Conservation (phyloP, 306 rosid genomes). For the Pachyrhizus erosus region DNA sequence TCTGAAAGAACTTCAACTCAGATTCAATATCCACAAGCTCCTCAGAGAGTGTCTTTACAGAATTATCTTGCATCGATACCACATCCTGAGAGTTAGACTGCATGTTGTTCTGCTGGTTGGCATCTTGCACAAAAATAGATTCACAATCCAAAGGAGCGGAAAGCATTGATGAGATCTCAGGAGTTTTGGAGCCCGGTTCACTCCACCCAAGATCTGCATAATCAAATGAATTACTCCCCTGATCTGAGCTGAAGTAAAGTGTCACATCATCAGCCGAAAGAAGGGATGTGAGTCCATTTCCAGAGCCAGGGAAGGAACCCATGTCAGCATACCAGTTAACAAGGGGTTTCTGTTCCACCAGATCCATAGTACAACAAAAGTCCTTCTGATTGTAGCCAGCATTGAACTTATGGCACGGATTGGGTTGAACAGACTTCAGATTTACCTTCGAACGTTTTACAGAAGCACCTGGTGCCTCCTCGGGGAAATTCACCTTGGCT, state of each 20-base stretch:
- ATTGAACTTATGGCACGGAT: slow-evolving; percentile 45
- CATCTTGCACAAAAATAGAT: slow-evolving; percentile 51
- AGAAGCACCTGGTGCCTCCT: slow-evolving; percentile 56
- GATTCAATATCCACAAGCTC: slow-evolving; percentile 75
- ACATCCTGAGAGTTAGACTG: slow-evolving; percentile 52
- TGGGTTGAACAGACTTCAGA: slow-evolving; percentile 49
- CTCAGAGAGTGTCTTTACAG: slow-evolving; percentile 66
- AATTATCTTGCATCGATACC: slow-evolving; percentile 39
- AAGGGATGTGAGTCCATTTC: slow-evolving; percentile 47
- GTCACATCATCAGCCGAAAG: slow-evolving; percentile 46
- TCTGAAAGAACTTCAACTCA: slow-evolving; percentile 64
- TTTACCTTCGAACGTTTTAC: slow-evolving; percentile 50
- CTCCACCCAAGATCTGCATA: slow-evolving; percentile 69
- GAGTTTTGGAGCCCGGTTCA: slow-evolving; percentile 70
- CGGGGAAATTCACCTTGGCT: slow-evolving; percentile 91
- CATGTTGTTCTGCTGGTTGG: slow-evolving; percentile 52
- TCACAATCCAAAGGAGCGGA: slow-evolving; percentile 60
- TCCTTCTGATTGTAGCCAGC: slow-evolving; percentile 45
- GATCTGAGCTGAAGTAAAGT: slow-evolving; percentile 66
- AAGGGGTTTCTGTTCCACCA: slow-evolving; percentile 72
- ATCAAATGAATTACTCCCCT: slow-evolving; percentile 77
- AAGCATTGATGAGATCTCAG: slow-evolving; percentile 75
- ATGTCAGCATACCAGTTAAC: slow-evolving; percentile 51
- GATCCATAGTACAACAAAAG: slow-evolving; percentile 46
- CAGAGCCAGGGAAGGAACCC: slow-evolving; percentile 52